Base-by-base conservation (phyloP, 352 stramenopile species). In the Aphanomyces astaci region DNA sequence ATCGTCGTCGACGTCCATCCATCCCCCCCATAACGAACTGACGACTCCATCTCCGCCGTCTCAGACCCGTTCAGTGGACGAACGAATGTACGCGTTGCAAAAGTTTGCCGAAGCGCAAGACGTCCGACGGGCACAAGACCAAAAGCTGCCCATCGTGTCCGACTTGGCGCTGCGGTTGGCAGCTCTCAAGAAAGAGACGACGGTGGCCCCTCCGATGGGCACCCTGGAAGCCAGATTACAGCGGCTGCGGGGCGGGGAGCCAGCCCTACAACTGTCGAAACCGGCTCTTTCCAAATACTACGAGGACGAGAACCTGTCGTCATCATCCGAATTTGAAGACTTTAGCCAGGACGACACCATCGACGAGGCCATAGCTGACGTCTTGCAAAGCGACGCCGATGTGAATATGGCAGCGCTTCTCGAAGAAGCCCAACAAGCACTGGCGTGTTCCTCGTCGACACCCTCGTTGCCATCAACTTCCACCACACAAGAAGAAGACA, bases 101-200 rank as follows among this genome's bases (percentile, higher is more conserved):
- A 48, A 52, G 15, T 68, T 59, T 31, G 39, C 62, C 19, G 62
- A 68, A 25, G 27, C 62, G 11, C 33, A 59, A 3, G 39, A 68
- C 10, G 30, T 59, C 1, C 25, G 59, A 19, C 49, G 49, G 4
- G 62, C 62, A 11, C 62, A 52, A 13, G 30, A 51, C 19, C 39
- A 68, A 33, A 59, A 43, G n/a, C 56, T 30, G 11, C 49, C 33
- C 11, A 30, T 59, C 11, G 49, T 22, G 51, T 49, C 43, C 0
- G 62, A 68, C 30, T 46, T 68, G 43, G 62, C 49, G 36, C 62
- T 68, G 11, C 62, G 62, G 13, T 43, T 68, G 17, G 62, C 62
- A 24, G 62, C 62, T n/a, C 33, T 68, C 28, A 68, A 68, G 51
- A 68, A 46, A 17, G 62, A 68, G 32, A 52, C 62, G 0, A 68